phyloP scores from a whole-genome alignment of 2,329 filamentous ascomycete genomes.

The Pseudonectria buxi region DNA sequence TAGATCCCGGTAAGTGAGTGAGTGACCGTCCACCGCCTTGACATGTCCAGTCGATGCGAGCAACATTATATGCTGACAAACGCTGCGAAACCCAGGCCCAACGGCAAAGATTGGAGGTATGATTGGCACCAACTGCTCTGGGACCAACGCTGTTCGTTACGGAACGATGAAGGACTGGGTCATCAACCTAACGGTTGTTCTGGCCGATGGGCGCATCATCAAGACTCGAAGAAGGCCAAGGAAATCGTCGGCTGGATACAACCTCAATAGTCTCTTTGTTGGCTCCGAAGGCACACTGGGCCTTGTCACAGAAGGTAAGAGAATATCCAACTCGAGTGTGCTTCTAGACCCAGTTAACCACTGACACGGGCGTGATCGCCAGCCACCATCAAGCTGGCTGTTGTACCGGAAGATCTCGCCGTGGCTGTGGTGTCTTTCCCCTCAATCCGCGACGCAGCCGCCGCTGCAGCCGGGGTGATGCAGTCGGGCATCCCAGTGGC shows the following conservation, averaged over 20 bases:
- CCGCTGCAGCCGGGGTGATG: conserved; percentile 69
- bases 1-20: conserved; percentile 63
- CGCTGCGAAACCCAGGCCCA: conserved; percentile 33
- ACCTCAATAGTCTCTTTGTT: conserved; percentile 72
- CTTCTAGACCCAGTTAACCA: neutral
- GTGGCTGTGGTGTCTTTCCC: conserved; percentile 78
- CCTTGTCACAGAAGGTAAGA: conserved; percentile 63
- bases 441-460: conserved; percentile 66
- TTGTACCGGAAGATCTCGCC: conserved; percentile 67
- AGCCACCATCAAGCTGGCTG: conserved; percentile 72
- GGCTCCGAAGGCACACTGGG: conserved; percentile 78
- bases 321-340: neutral
- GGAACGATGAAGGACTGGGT: conserved; percentile 89
- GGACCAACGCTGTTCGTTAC: conserved; percentile 74
- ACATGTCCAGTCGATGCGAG: too few species aligned
- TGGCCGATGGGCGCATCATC: conserved; percentile 71
- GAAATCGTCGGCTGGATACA: conserved; percentile 78
- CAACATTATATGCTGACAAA: conserved; percentile 1
- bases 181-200: conserved; percentile 72
- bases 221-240: conserved; percentile 72
- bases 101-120: conserved; percentile 74
- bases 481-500: conserved; percentile 66
- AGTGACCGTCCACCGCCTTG: neutral
- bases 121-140: conserved; percentile 72
- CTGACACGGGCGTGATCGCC: conserved; percentile 1